Evolutionary conservation across 176 grass and related monocot species (phyloP).

Genomic region (Ananas comosus): DNA sequence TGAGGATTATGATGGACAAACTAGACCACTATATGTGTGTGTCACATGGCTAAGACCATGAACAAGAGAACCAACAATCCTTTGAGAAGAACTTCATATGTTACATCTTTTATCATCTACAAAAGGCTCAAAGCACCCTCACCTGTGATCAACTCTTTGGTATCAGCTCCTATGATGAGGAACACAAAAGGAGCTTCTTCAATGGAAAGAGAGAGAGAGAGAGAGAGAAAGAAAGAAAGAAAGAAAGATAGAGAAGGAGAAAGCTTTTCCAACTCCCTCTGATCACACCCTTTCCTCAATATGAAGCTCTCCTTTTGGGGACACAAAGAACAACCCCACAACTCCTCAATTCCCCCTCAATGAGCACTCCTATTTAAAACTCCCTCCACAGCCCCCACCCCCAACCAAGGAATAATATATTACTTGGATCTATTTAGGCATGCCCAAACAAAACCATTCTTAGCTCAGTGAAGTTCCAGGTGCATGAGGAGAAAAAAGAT

Average conservation of each 20-base stretch:
- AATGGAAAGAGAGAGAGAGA: not conserved
- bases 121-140: conserved; percentile 5
- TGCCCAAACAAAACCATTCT: conserved; percentile 9
- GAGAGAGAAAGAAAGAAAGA: not conserved
- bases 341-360: not conserved
- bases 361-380: conserved; percentile 11
- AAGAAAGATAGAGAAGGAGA: not conserved
- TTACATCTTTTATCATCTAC: not conserved
- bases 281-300: not conserved
- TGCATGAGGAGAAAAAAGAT: conserved; percentile 28
- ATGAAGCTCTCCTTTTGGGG: not conserved
- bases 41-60: no score
- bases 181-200: conserved; percentile 1
- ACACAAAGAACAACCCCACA: not conserved
- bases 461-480: conserved; percentile 6
- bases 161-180: not conserved
- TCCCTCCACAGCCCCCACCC: not conserved
- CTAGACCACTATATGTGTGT: no score
- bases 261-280: not conserved
- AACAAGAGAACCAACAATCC: not conserved
- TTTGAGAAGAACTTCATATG: not conserved
- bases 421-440: conserved; percentile 13
- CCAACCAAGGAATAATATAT: conserved; percentile 9
- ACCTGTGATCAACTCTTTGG: conserved; percentile 5
- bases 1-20: no score